These are phyloP conservation scores for Plasmodium knowlesi DNA, from an alignment of 169 alveolate species.

Conservation along the genomic window DNA sequence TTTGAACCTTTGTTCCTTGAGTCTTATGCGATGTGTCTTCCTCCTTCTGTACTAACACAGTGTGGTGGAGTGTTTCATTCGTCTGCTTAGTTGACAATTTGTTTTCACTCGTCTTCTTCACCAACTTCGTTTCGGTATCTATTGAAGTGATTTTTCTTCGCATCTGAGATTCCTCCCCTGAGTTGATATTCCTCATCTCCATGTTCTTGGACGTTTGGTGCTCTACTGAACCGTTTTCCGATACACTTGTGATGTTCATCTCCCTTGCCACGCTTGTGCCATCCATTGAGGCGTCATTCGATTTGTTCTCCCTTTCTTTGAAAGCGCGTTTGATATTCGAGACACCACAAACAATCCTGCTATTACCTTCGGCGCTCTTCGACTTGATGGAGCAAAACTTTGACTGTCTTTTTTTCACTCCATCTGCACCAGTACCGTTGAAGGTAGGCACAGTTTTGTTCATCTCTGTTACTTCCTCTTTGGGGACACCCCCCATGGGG, in stretches of 20 bases:
- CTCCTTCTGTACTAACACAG: background rate
- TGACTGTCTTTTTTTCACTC: constrained; percentile 1
- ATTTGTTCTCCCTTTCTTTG: background rate
- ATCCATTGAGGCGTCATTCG: background rate
- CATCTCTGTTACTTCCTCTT: background rate
- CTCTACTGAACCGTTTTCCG: background rate
- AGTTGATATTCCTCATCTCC: background rate
- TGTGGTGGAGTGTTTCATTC: background rate
- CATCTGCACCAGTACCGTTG: background rate
- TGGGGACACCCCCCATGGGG: background rate
- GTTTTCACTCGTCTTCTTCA: background rate
- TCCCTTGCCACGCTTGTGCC: background rate
- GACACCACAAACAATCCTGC: background rate
- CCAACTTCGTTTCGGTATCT: constrained; percentile 4
- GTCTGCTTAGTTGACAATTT: background rate
- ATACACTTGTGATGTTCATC: background rate
- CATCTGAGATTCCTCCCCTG: background rate
- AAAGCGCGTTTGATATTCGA: background rate
- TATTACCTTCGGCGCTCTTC: background rate
- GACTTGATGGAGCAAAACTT: background rate
- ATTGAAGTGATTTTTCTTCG: constrained; percentile 5
- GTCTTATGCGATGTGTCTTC: background rate
- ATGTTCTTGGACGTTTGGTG: background rate
- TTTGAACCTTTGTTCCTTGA: background rate
- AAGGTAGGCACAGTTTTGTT: background rate